A percentile compares a stretch with the other conserved stretches of the same genome.
phyloP scores from a whole-genome alignment of 1,139 yeast species.

The Debaryomyces singareniensis region DNA sequence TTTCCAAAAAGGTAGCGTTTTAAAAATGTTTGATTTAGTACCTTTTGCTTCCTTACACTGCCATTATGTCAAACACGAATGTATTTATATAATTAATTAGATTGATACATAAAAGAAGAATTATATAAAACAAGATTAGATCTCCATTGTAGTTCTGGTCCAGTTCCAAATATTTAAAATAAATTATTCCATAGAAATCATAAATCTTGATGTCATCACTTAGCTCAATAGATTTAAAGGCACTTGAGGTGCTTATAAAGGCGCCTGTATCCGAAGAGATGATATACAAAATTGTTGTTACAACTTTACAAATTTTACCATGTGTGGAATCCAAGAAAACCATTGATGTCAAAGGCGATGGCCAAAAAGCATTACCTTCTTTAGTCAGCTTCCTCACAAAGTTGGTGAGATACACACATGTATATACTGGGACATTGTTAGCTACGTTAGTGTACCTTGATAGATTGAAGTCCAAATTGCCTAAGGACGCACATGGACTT shows the following conservation, averaged over 20 bases:
- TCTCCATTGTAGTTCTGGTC: too few species aligned
- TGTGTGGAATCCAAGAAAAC: constrained; percentile 38
- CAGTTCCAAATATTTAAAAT: too few species aligned
- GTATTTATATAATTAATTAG: too few species aligned
- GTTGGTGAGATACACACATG: constrained; percentile 66
- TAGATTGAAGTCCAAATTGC: constrained; percentile 52
- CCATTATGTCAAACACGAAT: not conserved
- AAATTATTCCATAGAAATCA: not conserved
- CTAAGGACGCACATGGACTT: constrained; percentile 66
- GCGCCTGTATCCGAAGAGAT: constrained; percentile 60
- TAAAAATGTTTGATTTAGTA: not conserved
- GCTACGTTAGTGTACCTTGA: constrained; percentile 65
- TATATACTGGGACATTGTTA: constrained; percentile 71
- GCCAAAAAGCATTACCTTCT: constrained; percentile 50
- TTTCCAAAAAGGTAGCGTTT: not conserved
- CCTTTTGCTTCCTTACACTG: not conserved
- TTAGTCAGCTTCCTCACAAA: constrained; percentile 68
- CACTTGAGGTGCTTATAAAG: constrained; percentile 47
- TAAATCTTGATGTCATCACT: not conserved
- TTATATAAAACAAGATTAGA: too few species aligned
- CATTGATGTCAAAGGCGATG: constrained; percentile 18
- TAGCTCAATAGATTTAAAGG: constrained; percentile 38
- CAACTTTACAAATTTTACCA: constrained; percentile 58
- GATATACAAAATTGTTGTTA: constrained; percentile 58
- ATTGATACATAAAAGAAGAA: too few species aligned